A percentile compares a stretch with the other conserved stretches of the same genome.
Conservation (phyloP, 257 asterid species). For the Sherardia arvensis region DNA sequence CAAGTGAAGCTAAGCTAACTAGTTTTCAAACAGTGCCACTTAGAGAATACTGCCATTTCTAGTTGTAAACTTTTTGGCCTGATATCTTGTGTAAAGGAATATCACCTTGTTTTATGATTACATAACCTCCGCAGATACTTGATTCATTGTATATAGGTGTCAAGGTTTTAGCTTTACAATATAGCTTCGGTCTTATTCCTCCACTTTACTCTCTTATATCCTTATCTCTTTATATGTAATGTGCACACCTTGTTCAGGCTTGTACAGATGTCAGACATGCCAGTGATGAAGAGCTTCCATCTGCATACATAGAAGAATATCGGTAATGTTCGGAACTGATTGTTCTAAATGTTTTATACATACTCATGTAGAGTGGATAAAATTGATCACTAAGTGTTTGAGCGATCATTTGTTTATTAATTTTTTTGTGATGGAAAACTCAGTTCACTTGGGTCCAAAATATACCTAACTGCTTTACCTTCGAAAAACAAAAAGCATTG, state of each 20-base stretch:
- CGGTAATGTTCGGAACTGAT: conserved; percentile 32
- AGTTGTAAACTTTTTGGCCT: neutral
- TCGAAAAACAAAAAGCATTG: neutral
- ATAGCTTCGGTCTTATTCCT: neutral
- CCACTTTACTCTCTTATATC: neutral
- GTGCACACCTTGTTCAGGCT: conserved; percentile 37
- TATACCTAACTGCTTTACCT: neutral
- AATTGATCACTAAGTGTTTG: neutral
- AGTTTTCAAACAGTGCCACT: neutral
- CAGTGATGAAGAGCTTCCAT: conserved; percentile 86
- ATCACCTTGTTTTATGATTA: neutral
- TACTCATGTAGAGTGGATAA: neutral
- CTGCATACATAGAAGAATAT: conserved; percentile 78
- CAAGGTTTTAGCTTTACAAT: neutral
- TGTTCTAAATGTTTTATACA: neutral
- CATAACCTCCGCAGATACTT: neutral
- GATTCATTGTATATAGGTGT: neutral
- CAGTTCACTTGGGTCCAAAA: neutral
- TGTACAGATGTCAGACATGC: conserved; percentile 70
- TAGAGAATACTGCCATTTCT: neutral
- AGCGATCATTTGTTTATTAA: neutral
- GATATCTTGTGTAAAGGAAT: neutral
- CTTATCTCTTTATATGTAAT: neutral
- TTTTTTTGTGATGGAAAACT: neutral
- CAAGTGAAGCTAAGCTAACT: neutral